Percentiles rank a stretch among this genome's conserved stretches.
Evolutionary conservation across 352 stramenopile genomes (phyloP).

Genomic region (Phytopythium vexans): DNA sequence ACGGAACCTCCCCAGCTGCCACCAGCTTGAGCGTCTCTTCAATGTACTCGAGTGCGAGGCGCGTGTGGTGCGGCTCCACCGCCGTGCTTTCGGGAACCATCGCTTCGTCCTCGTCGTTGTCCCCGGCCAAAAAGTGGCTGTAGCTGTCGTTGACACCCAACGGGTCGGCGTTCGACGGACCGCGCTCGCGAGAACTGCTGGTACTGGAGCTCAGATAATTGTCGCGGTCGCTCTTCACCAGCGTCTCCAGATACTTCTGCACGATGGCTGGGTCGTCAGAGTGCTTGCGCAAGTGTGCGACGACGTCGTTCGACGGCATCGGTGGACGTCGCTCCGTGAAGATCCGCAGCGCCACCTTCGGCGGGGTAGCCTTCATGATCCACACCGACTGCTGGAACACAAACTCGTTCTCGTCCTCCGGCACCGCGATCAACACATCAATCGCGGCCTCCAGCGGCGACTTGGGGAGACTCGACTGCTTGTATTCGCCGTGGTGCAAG

Average conservation of each 20-base stretch:
- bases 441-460: slow-evolving; percentile 88
- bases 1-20: slow-evolving; percentile 60
- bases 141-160: slow-evolving; percentile 77
- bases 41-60: slow-evolving; percentile 82
- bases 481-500: slow-evolving; percentile 75
- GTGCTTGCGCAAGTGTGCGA: slow-evolving; percentile 72
- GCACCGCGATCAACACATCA: slow-evolving; percentile 79
- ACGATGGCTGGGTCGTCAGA: slow-evolving; percentile 71
- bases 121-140: slow-evolving; percentile 72
- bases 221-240: slow-evolving; percentile 56
- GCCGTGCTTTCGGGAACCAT: slow-evolving; percentile 23
- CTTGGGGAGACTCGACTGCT: slow-evolving; percentile 83
- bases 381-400: slow-evolving; percentile 87
- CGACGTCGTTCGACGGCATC: slow-evolving; percentile 74
- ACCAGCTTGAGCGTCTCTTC: slow-evolving; percentile 81
- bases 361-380: slow-evolving; percentile 73
- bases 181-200: slow-evolving; percentile 1
- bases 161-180: slow-evolving; percentile 13
- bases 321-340: slow-evolving; percentile 75
- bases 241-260: slow-evolving; percentile 78
- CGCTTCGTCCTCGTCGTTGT: slow-evolving; percentile 59
- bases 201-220: slow-evolving; percentile 14
- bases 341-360: slow-evolving; percentile 78
- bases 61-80: slow-evolving; percentile 77
- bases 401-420: slow-evolving; percentile 75